phyloP scores from a whole-genome alignment of 495 filamentous ascomycete species.

The Hypoxylon lienhwacheense region DNA sequence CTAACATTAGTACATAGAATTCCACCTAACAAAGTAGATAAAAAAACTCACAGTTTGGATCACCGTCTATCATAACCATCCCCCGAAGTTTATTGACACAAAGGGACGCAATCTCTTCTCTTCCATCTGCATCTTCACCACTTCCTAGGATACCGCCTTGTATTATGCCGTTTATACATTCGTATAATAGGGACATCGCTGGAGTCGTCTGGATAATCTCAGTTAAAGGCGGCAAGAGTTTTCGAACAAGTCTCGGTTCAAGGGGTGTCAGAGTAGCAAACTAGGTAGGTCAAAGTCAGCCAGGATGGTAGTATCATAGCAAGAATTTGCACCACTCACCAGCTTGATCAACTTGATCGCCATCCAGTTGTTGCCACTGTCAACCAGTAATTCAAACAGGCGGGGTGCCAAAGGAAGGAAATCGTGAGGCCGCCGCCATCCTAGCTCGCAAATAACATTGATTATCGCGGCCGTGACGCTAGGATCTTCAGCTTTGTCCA shows the following conservation, averaged over 20 bases:
- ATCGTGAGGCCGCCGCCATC: conserved; percentile 89
- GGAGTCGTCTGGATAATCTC: conserved; percentile 90
- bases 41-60: conserved; percentile 77
- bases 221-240: conserved; percentile 91
- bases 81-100: conserved; percentile 91
- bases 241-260: conserved; percentile 86
- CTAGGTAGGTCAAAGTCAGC: conserved; percentile 51
- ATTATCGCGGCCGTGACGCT: conserved; percentile 95
- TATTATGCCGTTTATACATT: conserved; percentile 98
- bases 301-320: background rate
- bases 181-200: conserved; percentile 95
- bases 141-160: conserved; percentile 90
- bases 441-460: conserved; percentile 95
- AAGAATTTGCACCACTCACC: conserved; percentile 51
- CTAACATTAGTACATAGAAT: conserved; percentile 15
- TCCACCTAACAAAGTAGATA: background rate
- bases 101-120: conserved; percentile 88
- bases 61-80: conserved; percentile 90
- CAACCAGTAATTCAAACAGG: conserved; percentile 89
- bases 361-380: conserved; percentile 98
- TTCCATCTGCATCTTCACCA: conserved; percentile 71
- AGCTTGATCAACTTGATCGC: conserved; percentile 98
- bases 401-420: conserved; percentile 90
- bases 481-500: conserved; percentile 85
- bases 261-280: conserved; percentile 94